Evolutionary conservation across 2,329 filamentous ascomycete species (phyloP).

Genomic region (Ophioceras dolichostomum): DNA sequence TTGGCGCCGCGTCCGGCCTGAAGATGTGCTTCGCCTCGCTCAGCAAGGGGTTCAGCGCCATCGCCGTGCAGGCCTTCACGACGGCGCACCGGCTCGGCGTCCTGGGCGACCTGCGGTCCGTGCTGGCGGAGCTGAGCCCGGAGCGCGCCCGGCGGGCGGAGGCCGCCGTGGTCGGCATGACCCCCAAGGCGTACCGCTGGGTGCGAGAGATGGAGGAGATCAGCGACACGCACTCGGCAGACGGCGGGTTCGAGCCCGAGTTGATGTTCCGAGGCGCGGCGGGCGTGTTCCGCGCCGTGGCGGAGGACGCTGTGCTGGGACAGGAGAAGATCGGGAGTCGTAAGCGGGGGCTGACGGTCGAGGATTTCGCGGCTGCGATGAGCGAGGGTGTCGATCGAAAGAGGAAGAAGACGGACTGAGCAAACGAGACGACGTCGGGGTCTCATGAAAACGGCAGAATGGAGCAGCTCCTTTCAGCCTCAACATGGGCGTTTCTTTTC

Average conservation of each 20-base stretch:
- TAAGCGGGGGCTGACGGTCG: conserved; percentile 39
- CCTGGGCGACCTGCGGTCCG: conserved; percentile 40
- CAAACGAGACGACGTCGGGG: too few species aligned
- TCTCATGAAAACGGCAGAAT: too few species aligned
- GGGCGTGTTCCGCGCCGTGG: conserved; percentile 47
- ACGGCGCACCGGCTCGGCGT: conserved; percentile 55
- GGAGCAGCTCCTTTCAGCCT: too few species aligned
- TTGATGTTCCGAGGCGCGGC: conserved; percentile 46
- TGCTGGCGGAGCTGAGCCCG: conserved; percentile 40
- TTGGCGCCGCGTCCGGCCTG: conserved; percentile 45
- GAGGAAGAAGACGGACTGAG: conserved; percentile 11
- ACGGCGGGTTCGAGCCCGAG: conserved; percentile 46
- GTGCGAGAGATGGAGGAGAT: conserved; percentile 70
- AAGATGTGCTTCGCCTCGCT: conserved; percentile 56
- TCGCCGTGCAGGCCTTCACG: conserved; percentile 59
- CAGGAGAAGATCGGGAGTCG: conserved; percentile 44
- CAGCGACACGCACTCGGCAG: conserved; percentile 48
- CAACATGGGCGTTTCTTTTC: too few species aligned
- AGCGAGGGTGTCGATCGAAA: conserved; percentile 12
- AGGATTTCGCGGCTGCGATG: conserved; percentile 17
- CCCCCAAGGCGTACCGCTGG: conserved; percentile 69
- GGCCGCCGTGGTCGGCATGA: conserved; percentile 35
- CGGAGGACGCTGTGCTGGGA: conserved; percentile 48
- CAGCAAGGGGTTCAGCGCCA: conserved; percentile 53
- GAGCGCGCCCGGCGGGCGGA: conserved; percentile 31